Evolutionary conservation across 371 early-diverging fungal species (phyloP), one percentile per base, ranked within the genome.

Genomic region (Syncephalastrum sp.): DNA sequence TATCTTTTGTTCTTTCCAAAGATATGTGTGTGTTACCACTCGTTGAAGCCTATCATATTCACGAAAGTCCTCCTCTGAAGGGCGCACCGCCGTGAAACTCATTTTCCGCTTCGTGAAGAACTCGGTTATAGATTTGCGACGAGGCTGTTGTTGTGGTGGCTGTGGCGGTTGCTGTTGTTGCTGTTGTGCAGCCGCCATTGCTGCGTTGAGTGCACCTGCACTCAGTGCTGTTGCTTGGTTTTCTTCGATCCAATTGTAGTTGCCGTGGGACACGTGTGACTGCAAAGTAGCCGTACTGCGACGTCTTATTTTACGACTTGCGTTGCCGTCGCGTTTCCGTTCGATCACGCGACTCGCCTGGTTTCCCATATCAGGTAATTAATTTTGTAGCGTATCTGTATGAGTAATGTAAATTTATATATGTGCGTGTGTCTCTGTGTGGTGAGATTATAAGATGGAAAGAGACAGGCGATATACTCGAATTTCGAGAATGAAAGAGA

Each of bases 121-220:
- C 50, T 75, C 79, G 2, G 75, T 71, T 15, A 79, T 72, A 10
- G 79, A 79, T 65, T 73, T 71, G 13, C 76, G 68, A 47, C 76
- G 66, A 60, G 65, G 53, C n/a, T 50, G 49, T 13, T 47, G 42
- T 17, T 52, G 50, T n/a, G 48, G 55, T 14, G 54, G 49, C 50
- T 59, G 48, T 42, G 50, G 52, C 12, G 16, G 24, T 10, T 50
- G 56, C 17, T 43, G 42, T 8, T 13, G 55, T 38, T 15, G 60
- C 7, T 44, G 59, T 14, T 33, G 60, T 55, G 63, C 63, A 2
- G 25, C 33, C 51, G 57, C 61, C 57, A 61, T 29, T n/a, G 66
- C 66, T n/a, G 60, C 66, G 43, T 47, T 53, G 16, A 65, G 41
- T 16, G 60, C 66, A 29, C 53, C 56, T 33, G 57, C 66, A 24